phyloP scores from a whole-genome alignment of 2,329 filamentous ascomycete genomes.

The Penicillium psychrosexuale region DNA sequence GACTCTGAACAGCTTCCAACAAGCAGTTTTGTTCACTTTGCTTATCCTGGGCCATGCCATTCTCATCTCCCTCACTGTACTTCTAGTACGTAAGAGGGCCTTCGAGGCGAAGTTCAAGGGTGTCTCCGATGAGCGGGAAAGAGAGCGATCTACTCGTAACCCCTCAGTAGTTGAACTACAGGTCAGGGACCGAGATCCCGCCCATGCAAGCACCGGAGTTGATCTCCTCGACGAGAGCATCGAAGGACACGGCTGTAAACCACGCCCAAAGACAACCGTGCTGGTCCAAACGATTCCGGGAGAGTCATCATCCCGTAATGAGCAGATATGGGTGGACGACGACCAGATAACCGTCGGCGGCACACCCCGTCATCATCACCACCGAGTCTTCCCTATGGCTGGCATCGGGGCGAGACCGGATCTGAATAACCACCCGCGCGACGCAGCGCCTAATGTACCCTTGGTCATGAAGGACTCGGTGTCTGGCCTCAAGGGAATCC shows the following conservation, averaged over 20 bases:
- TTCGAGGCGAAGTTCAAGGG: slow-evolving; percentile 61
- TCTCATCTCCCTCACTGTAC: slow-evolving; percentile 64
- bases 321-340: slow-evolving; percentile 29
- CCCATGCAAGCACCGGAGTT: not conserved
- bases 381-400: slow-evolving; percentile 34
- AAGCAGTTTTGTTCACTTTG: slow-evolving; percentile 61
- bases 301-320: slow-evolving; percentile 4
- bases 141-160: slow-evolving; percentile 10
- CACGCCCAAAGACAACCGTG: slow-evolving; percentile 1
- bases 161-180: slow-evolving; percentile 12
- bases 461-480: slow-evolving; percentile 17
- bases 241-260: not conserved
- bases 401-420: slow-evolving; percentile 37
- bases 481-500: slow-evolving; percentile 23
- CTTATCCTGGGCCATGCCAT: slow-evolving; percentile 65
- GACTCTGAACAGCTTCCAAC: slow-evolving; percentile 64
- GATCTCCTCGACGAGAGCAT: not conserved
- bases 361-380: slow-evolving; percentile 21
- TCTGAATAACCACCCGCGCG: slow-evolving; percentile 34
- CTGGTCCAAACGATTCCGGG: slow-evolving; percentile 1
- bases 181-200: not conserved
- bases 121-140: slow-evolving; percentile 44
- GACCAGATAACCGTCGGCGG: slow-evolving; percentile 30
- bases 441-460: slow-evolving; percentile 22
- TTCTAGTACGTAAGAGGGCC: slow-evolving; percentile 57